Evolutionary conservation across 1,284 basidiomycete species (phyloP), one percentile per base, ranked within the genome.

Genomic region (Wolfiporia cocos): DNA sequence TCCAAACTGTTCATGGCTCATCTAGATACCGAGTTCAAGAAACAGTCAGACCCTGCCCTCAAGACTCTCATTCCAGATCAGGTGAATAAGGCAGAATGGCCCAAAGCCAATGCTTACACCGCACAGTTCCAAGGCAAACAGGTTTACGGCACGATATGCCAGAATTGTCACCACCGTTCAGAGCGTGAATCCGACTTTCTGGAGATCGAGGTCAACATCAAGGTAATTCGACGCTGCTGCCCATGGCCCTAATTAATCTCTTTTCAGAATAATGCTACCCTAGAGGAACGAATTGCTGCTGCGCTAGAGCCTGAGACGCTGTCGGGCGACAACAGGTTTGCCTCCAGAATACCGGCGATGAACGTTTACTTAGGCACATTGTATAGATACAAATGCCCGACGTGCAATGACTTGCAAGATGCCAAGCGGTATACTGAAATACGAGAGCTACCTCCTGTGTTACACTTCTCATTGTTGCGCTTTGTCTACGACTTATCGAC

Each of bases 1-100:
- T 91, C 89, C 0, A 95, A 96, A 55, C 73, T 96, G 14, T 95
- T 96, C 65, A 86, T 95, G 77, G 81, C 81, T 4, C 81, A 92
- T 55, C 73, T 96, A 20, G 86, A 87, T 46, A 70, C 70, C 15
- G 89, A 94, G 62, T 94, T 95, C 61, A 76, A 79, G 63, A 88
- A 85, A 53, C 84, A 92, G 56, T 64, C 70, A 2, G 66, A 74
- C 40, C 73, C 78, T 2, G 63, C 65, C 9, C 64, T 92, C 14
- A 76, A 71, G 49, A 77, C 77, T 5, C 70, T 93, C 6, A 66
- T 94, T 42, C 70, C 75, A 5, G 72, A 83, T 51, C 85, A 90
- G 66, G 88, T 82, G 53, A 26, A 15, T 22, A 7, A 19, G 17
- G 7, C 10, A 7, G 9, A 9, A 18, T 9, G 6, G 20, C 18